Evolutionary conservation across 176 grass and related monocot species (phyloP), one percentile per base, ranked within the genome.

Genomic region (Chloris gayana): DNA sequence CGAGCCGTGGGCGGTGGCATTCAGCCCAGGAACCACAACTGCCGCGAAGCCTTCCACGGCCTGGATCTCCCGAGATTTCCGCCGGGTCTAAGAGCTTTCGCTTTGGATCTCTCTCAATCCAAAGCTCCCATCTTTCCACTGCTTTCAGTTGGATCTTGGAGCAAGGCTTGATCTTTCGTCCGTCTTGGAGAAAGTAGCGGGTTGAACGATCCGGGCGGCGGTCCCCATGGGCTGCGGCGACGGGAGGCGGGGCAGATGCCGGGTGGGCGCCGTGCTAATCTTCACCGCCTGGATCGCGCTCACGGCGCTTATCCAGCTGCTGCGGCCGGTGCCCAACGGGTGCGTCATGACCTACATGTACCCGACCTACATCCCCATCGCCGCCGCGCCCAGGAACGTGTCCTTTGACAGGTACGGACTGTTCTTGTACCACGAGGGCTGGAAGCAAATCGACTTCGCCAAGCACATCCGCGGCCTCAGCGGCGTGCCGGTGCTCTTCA

Each of bases 321-420:
- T 99, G 46, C 91, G 86, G 42, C 90, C 92, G 13, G 79, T 85
- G 46, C 96, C 96, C 14, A 99, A 95, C 22, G 92, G 92, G 9
- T 95, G 96, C 70, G 31, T 81, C 1, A 99, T 99, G 96, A 99
- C 96, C 29, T 99, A 95, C 88, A 99, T 99, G 96, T 99, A 99
- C 72, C 96, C 96, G 26, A 95, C 92, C 82, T 99, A 99, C 75
- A 95, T 99, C 65, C 96, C 92, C 3, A 84, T 99, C 74, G 62
- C 86, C 56, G 56, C 88, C 31, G 70, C 88, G 6, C 92, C 96
- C 51, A 78, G 76, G 27, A 95, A 99, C 82, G 85, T 86, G 61
- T 95, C 92, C 27, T 93, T 86, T 5, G 88, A 91, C 44, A 95
- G 90, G 54, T 99, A 99, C 64, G 92, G 88, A 1, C 72, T 99